Percentiles rank a stretch among this genome's conserved stretches.
Evolutionary conservation across 2,329 filamentous ascomycete species (phyloP).

Genomic region (Colletotrichum sp.): DNA sequence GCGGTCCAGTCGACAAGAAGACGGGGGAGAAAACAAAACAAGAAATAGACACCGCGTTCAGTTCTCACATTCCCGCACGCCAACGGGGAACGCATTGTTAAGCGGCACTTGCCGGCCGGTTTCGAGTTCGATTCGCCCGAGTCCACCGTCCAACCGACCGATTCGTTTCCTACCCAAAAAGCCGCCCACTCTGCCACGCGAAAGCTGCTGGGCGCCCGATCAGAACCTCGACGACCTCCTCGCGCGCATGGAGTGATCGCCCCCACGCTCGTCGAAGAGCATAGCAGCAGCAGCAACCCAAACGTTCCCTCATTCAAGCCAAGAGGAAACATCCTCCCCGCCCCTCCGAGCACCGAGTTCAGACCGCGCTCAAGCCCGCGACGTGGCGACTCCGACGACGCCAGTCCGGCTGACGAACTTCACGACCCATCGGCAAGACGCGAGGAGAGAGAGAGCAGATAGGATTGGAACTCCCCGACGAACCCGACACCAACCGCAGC

Average conservation of each 20-base stretch:
- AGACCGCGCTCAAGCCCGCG: background rate
- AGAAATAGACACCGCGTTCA: background rate
- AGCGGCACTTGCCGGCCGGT: slow-evolving; percentile 16
- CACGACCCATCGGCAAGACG: background rate
- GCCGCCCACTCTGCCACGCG: background rate
- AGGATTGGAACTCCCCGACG: background rate
- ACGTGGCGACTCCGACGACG: background rate
- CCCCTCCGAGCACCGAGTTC: background rate
- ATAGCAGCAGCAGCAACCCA: background rate
- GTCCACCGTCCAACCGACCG: background rate
- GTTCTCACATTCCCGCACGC: background rate
- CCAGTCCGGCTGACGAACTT: background rate
- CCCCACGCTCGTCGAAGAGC: slow-evolving; percentile 9
- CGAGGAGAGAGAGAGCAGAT: background rate
- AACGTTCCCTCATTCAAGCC: background rate
- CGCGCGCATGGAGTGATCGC: slow-evolving; percentile 18
- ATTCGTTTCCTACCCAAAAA: background rate
- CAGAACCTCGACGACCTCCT: background rate
- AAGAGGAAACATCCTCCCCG: background rate
- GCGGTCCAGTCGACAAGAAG: background rate
- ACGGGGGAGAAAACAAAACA: background rate
- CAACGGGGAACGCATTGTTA: slow-evolving; percentile 1
- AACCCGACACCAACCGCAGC: slow-evolving; percentile 17
- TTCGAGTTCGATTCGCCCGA: slow-evolving; percentile 15
- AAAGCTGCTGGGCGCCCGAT: slow-evolving; percentile 1